Evolutionary conservation across 768 basidiomycete species (phyloP).

Genomic region (Ramaria sp.): DNA sequence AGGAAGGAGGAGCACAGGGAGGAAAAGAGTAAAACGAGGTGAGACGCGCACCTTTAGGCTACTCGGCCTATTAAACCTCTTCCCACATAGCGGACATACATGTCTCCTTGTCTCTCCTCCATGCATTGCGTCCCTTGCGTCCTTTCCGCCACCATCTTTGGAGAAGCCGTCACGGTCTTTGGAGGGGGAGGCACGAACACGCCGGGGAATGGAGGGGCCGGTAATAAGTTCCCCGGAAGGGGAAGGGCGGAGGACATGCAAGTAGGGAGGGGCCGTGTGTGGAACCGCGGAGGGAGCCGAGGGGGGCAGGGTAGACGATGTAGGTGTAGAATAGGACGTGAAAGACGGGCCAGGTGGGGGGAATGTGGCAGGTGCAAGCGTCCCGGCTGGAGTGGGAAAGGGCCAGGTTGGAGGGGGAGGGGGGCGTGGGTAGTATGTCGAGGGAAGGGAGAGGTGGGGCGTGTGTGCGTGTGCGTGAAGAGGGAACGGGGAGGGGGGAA

Average conservation of each 20-base stretch:
- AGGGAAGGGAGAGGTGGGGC: too few relatives aligned
- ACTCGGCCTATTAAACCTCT: slow-evolving; percentile 15
- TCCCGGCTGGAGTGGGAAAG: background rate
- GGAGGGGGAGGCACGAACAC: background rate
- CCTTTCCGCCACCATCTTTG: too few relatives aligned
- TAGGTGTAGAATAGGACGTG: background rate
- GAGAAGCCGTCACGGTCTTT: background rate
- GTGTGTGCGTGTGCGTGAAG: too few relatives aligned
- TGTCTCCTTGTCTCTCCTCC: slow-evolving; percentile 2
- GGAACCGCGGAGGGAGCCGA: background rate
- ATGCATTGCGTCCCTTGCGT: too few relatives aligned
- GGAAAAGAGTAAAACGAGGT: too few relatives aligned
- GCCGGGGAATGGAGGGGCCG: background rate
- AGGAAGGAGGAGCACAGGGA: too few relatives aligned
- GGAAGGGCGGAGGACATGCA: background rate
- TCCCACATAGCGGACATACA: slow-evolving; percentile 12
- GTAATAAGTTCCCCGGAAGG: slow-evolving; percentile 3
- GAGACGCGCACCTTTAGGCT: slow-evolving; percentile 11
- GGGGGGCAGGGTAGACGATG: background rate
- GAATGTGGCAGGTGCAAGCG: background rate
- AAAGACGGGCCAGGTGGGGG: background rate
- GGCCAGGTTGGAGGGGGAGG: background rate
- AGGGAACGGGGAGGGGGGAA: too few relatives aligned
- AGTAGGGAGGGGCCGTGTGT: background rate
- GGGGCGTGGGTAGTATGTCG: background rate